Evolutionary conservation across 2,329 filamentous ascomycete species (phyloP), one percentile per base, ranked within the genome.

Genomic region (Arthrinium phaeospermum): DNA sequence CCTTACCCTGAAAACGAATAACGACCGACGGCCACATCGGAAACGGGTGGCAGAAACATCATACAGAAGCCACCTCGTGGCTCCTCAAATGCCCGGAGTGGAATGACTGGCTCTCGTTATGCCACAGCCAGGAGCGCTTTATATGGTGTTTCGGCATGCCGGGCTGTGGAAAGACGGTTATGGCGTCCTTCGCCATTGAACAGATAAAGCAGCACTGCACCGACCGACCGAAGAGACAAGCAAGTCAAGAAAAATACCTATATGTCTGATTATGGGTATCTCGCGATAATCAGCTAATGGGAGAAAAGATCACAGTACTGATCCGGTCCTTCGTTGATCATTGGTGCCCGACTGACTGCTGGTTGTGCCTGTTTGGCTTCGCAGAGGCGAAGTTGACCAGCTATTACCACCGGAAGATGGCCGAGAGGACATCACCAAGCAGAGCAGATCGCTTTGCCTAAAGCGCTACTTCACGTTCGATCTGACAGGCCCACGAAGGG

Each of bases 131-230:
- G 34, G 51, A 57, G 1, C 51, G 51, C 19, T 57, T 57, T 13
- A 5, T 57, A 8, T 57, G 51, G 51, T 57, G 51, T 57, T 57
- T 10, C 14, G 51, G 51, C 27, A 57, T 57, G 19, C 51, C 51
- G 2, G 51, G 51, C 27, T 57, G 51, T 34, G 51, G 74, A 12
- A 76, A 76, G 46, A 75, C 75, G 0, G 73, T 76, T 8, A 69
- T 76, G 30, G 69, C 73, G 4, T 74, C 71, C 2, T 73, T 70
- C 51, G 71, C 71, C 19, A 70, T 73, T 37, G 71, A 76, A 34
- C 34, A 72, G 27, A 34, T 61, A 34, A 61, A 70, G 30, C 14
- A 27, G 13, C 10, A 27, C 19, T 70, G 49, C 37, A 22, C 22
- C 45, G 45, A 46, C 45, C 16, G 8, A 19, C 19, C 19, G 16